A percentile compares a stretch with the other conserved stretches of the same genome.
Evolutionary conservation across 192 early-diverging fungal species (phyloP).

Genomic region (Powellomyces hirtus): DNA sequence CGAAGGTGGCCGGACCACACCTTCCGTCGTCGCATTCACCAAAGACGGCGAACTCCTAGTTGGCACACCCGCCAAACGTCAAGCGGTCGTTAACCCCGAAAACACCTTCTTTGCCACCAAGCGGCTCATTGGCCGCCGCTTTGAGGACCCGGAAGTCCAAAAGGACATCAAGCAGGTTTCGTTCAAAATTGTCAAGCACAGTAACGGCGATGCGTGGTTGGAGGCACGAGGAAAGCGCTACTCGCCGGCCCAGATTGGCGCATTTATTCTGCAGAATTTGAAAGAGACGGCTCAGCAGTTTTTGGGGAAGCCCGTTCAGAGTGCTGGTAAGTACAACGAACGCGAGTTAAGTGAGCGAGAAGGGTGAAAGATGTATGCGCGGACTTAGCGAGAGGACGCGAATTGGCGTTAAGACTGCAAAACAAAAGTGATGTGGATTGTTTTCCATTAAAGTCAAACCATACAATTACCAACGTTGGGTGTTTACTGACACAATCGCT

Average conservation of each 20-base stretch:
- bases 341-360: neutral
- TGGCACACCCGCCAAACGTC: conserved; percentile 92
- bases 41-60: conserved; percentile 90
- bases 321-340: conserved; percentile 56
- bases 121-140: conserved; percentile 92
- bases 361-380: no score
- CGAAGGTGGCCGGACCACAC: conserved; percentile 94
- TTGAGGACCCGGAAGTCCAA: conserved; percentile 82
- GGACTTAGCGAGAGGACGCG: neutral
- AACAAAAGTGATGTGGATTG: neutral
- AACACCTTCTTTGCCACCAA: conserved; percentile 98
- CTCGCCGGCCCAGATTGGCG: conserved; percentile 92
- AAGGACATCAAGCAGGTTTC: conserved; percentile 84
- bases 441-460: no score
- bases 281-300: conserved; percentile 84
- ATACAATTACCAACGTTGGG: no score
- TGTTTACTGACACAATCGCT: no score
- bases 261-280: conserved; percentile 94
- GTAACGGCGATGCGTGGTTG: conserved; percentile 97
- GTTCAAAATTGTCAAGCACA: conserved; percentile 90
- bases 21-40: conserved; percentile 91
- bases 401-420: neutral
- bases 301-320: conserved; percentile 75
- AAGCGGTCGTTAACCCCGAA: conserved; percentile 97
- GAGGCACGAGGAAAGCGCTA: conserved; percentile 89